These are phyloP conservation scores for Starmera caribaea DNA, from an alignment of 805 yeast species.

Conservation along the genomic window DNA sequence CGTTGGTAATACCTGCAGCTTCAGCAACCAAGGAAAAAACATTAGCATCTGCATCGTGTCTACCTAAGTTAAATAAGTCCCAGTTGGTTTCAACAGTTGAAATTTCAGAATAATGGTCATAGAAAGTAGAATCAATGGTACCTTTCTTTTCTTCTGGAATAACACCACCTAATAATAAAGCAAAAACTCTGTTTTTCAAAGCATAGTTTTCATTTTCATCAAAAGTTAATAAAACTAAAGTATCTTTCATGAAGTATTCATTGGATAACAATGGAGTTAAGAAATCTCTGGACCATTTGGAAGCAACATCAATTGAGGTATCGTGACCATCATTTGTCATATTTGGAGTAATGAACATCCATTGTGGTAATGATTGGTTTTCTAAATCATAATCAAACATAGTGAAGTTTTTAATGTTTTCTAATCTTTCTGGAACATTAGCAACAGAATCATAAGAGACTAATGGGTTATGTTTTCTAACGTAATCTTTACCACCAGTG, in stretches of 20 bases:
- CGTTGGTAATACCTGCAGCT: conserved; percentile 21
- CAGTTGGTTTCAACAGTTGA: conserved; percentile 43
- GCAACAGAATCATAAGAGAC: conserved; percentile 31
- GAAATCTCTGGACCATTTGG: conserved; percentile 35
- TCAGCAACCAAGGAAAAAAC: conserved; percentile 34
- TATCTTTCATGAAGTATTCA: conserved; percentile 36
- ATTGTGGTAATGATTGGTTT: conserved; percentile 36
- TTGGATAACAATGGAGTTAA: conserved; percentile 33
- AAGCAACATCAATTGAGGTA: conserved; percentile 34
- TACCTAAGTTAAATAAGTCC: conserved; percentile 39
- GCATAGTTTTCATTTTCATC: conserved; percentile 38
- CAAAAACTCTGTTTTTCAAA: conserved; percentile 34
- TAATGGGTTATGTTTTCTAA: conserved; percentile 45
- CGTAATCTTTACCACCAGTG: conserved; percentile 35
- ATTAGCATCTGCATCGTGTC: conserved; percentile 41
- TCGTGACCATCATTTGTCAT: conserved; percentile 46
- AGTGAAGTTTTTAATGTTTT: conserved; percentile 38
- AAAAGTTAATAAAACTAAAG: conserved; percentile 37
- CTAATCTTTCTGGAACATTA: conserved; percentile 24
- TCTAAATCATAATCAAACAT: conserved; percentile 31
- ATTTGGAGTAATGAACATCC: conserved; percentile 44
- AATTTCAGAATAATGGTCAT: conserved; percentile 42
- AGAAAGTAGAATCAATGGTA: conserved; percentile 36
- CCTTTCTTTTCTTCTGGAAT: conserved; percentile 31
- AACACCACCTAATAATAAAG: conserved; percentile 38